Percentiles rank a stretch among this genome's conserved stretches.
These are phyloP conservation scores for Aspergillus udagawae DNA, from an alignment of 2,329 filamentous ascomycete species.

Conservation along the genomic window DNA sequence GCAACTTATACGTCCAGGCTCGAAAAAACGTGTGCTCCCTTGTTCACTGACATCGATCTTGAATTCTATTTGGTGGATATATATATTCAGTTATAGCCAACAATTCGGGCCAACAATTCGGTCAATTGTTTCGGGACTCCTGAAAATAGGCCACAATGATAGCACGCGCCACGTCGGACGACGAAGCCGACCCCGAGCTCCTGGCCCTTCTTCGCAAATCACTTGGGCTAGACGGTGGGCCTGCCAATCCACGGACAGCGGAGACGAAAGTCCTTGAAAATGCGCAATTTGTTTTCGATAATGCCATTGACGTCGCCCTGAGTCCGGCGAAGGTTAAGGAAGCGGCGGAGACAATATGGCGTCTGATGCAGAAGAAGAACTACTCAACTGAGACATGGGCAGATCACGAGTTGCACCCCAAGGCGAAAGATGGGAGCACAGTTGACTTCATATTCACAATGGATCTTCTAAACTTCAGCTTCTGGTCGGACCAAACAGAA, in stretches of 20 bases:
- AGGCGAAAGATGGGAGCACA: conserved; percentile 71
- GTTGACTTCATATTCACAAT: conserved; percentile 95
- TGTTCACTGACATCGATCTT: neutral
- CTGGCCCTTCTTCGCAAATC: conserved; percentile 81
- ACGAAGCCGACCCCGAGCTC: conserved; percentile 84
- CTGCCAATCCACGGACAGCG: conserved; percentile 53
- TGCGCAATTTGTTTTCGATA: conserved; percentile 84
- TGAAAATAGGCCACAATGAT: conserved; percentile 8
- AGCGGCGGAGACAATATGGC: conserved; percentile 74
- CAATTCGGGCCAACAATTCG: conserved; percentile 18
- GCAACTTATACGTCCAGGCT: neutral
- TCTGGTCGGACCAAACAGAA: conserved; percentile 75
- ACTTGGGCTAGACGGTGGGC: conserved; percentile 58
- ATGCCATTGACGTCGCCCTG: conserved; percentile 87
- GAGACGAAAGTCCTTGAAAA: conserved; percentile 79
- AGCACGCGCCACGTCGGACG: conserved; percentile 68
- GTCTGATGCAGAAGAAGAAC: conserved; percentile 74
- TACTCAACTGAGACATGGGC: conserved; percentile 87
- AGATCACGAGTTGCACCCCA: conserved; percentile 84
- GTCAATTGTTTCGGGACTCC: neutral
- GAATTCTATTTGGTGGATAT: neutral
- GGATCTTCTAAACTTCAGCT: conserved; percentile 95
- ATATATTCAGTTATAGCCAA: conserved; percentile 10
- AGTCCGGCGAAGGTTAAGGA: conserved; percentile 77
- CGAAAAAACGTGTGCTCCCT: neutral